These are phyloP conservation scores for Xerocomus brunneocitrinus DNA, from an alignment of 768 basidiomycete genomes.

Conservation along the genomic window DNA sequence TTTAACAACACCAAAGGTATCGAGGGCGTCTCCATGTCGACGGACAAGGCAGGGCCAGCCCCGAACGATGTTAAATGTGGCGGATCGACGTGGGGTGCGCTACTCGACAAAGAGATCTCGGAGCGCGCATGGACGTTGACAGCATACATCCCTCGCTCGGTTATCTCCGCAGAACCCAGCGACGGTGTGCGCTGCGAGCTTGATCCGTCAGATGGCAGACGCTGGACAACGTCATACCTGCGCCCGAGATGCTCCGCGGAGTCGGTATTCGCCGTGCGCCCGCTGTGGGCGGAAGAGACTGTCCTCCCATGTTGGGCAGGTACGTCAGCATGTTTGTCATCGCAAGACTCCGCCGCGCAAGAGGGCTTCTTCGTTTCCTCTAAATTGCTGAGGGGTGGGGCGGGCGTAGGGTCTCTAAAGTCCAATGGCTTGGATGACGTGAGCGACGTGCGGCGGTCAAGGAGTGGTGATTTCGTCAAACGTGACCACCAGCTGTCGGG, in stretches of 20 bases:
- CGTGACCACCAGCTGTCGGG: slow-evolving; percentile 78
- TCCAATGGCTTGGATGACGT: slow-evolving; percentile 39
- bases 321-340: slow-evolving; percentile 9
- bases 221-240: slow-evolving; percentile 67
- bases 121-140: slow-evolving; percentile 4
- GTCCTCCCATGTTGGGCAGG: slow-evolving; percentile 29
- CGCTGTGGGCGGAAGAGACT: slow-evolving; percentile 49
- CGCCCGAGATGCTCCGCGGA: slow-evolving; percentile 62
- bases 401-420: slow-evolving; percentile 78
- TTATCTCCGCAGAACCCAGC: slow-evolving; percentile 22
- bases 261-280: slow-evolving; percentile 62
- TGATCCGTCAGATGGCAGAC: slow-evolving; percentile 31
- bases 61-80: slow-evolving; percentile 12
- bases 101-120: slow-evolving; percentile 10
- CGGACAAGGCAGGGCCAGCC: not conserved
- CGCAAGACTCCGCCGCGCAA: slow-evolving; percentile 12
- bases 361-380: slow-evolving; percentile 38
- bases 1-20: not conserved
- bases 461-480: slow-evolving; percentile 60
- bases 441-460: slow-evolving; percentile 52
- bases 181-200: slow-evolving; percentile 21
- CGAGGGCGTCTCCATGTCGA: slow-evolving; percentile 4
- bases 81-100: slow-evolving; percentile 12
- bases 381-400: slow-evolving; percentile 58
- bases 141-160: slow-evolving; percentile 14